Conservation (phyloP, 768 basidiomycete species). For the Agaricus sinodeliciosus region DNA sequence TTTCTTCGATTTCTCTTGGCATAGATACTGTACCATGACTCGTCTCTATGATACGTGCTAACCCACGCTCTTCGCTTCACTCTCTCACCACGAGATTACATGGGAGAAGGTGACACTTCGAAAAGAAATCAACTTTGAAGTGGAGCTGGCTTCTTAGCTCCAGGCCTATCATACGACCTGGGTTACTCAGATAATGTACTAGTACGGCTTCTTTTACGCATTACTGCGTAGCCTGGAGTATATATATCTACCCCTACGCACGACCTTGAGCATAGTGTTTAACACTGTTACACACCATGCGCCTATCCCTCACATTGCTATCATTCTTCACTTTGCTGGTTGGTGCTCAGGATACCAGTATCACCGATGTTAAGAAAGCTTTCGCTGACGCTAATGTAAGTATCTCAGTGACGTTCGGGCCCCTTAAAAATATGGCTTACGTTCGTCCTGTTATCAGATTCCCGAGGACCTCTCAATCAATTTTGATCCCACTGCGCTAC, state of each 20-base stretch:
- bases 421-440: background rate
- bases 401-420: constrained; percentile 6
- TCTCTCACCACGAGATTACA: background rate
- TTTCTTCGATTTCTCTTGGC: too few relatives aligned
- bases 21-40: too few relatives aligned
- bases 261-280: background rate
- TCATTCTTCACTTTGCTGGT: constrained; percentile 11
- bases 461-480: constrained; percentile 22
- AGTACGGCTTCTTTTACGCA: background rate
- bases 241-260: background rate
- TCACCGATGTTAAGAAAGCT: constrained; percentile 20
- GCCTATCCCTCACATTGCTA: constrained; percentile 1
- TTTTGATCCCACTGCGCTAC: constrained; percentile 28
- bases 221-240: background rate
- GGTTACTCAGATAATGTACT: constrained; percentile 6
- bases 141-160: background rate
- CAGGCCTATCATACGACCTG: constrained; percentile 1
- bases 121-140: background rate
- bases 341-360: constrained; percentile 23
- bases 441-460: constrained; percentile 18
- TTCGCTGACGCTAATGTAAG: constrained; percentile 22
- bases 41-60: too few relatives aligned
- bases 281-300: background rate
- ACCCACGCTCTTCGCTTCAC: background rate
- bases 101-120: background rate